Base-by-base conservation (phyloP, 2,329 filamentous ascomycete species). In the Xylaria arbuscula region DNA sequence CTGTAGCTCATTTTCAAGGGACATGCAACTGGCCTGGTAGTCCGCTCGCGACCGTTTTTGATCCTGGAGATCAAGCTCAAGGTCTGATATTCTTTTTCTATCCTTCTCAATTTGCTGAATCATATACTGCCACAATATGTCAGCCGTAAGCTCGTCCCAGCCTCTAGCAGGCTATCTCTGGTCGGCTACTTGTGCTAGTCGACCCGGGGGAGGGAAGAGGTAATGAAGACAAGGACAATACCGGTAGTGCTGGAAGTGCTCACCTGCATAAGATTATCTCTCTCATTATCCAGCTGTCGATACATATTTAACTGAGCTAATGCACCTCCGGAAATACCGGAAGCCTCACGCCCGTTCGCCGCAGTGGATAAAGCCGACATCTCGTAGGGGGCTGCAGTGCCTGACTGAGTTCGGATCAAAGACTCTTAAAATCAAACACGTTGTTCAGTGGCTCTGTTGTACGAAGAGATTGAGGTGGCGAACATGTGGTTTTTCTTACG, bases 1-100 rank as follows among this genome's bases (percentile, higher is more conserved):
- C 38, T 71, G 58, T 4, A 72, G 59, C 32, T 77, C 72, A 34
- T 19, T 64, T 38, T 77, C 72, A 22, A 75, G 72, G 54, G n/a
- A 67, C 61, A 68, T 67, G 51, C 72, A 64, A 51, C 66, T 67
- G 28, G 68, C 55, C 47, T 77, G 76, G 62, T 77, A 77, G 50
- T 67, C 55, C 56, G 67, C 71, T 19, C 76, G 69, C n/a, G 74
- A 75, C 42, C 65, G 68, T 68, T 73, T 76, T 64, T 77, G 75
- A 48, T 77, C 75, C 32, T 73, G 73, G 45, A 77, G 72, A 70
- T 77, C 76, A 38, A 76, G 72, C 59, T 76, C 71, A 51, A 77
- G 72, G 11, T 76, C 72, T 57, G 57, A 59, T 72, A 77, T 75
- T 61, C 60, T 74, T 67, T 75, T 72, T 58, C 69, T 64, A 68